These are phyloP conservation scores for Ogataea neopini DNA, from an alignment of 805 yeast species.

Conservation along the genomic window DNA sequence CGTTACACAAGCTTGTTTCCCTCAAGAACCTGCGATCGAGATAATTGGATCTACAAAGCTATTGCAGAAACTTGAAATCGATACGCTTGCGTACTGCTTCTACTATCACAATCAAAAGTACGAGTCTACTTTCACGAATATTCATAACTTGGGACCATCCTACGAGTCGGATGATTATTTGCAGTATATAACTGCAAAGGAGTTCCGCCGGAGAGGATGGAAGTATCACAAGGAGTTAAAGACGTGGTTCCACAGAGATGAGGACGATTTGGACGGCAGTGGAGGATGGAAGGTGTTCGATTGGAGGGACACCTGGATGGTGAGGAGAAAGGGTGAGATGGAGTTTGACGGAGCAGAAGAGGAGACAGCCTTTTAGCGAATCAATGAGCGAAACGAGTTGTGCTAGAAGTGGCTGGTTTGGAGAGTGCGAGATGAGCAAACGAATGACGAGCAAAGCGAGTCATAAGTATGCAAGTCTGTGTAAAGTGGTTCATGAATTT, in stretches of 20 bases:
- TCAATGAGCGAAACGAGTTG: too few species aligned
- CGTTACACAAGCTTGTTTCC: slow-evolving; percentile 88
- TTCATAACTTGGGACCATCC: slow-evolving; percentile 17
- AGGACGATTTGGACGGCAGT: slow-evolving; percentile 49
- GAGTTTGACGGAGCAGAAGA: slow-evolving; percentile 35
- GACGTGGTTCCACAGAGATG: slow-evolving; percentile 77
- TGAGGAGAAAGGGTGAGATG: slow-evolving; percentile 44
- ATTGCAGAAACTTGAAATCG: slow-evolving; percentile 73
- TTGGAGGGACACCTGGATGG: slow-evolving; percentile 50
- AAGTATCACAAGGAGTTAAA: slow-evolving; percentile 64
- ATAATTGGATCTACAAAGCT: slow-evolving; percentile 59
- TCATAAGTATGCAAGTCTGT: too few species aligned
- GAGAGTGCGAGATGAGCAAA: too few species aligned
- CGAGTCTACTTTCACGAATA: slow-evolving; percentile 25
- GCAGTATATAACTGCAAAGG: slow-evolving; percentile 78
- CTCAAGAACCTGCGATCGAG: slow-evolving; percentile 78
- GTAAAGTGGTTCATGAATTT: too few species aligned
- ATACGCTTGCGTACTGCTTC: slow-evolving; percentile 88
- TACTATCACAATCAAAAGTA: slow-evolving; percentile 60
- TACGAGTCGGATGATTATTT: slow-evolving; percentile 53
- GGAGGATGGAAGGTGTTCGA: slow-evolving; percentile 76
- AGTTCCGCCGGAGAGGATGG: slow-evolving; percentile 82
- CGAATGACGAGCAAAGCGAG: too few species aligned
- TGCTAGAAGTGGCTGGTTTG: too few species aligned
- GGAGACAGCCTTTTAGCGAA: slow-evolving; percentile 20